Percentiles rank a stretch among this genome's conserved stretches.
phyloP scores from a whole-genome alignment of 108 stramenopile genomes.

The Pseudonitzschia pungens region DNA sequence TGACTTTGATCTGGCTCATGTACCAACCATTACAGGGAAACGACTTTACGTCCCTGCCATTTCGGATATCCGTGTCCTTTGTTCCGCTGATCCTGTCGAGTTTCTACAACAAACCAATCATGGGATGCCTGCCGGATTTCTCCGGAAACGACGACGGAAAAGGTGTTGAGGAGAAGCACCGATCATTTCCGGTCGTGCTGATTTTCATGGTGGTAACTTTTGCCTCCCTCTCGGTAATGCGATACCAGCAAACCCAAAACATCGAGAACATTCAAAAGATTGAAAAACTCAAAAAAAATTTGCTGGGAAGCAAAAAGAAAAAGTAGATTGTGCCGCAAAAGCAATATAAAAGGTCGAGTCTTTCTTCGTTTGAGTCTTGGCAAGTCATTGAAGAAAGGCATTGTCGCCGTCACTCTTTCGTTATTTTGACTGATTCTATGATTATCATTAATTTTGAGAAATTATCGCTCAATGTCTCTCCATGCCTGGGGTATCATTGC shows the following conservation, averaged over 20 bases:
- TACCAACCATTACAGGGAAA: neutral
- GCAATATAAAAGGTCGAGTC: neutral
- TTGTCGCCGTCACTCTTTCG: neutral
- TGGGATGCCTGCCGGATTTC: conserved; percentile 1
- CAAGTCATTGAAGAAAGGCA: neutral
- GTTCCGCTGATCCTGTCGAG: conserved; percentile 28
- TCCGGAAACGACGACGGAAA: neutral
- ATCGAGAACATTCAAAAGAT: conserved; percentile 23
- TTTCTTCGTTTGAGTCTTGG: neutral
- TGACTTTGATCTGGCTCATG: conserved; percentile 16
- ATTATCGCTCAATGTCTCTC: conserved; percentile 11
- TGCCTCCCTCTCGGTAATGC: conserved; percentile 54
- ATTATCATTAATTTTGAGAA: neutral
- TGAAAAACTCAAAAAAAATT: conserved; percentile 25
- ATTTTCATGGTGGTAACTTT: conserved; percentile 61
- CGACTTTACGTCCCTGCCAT: conserved; percentile 29
- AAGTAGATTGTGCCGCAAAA: neutral
- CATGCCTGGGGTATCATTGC: conserved; percentile 61
- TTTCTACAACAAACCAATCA: conserved; percentile 3
- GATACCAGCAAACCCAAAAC: conserved; percentile 29
- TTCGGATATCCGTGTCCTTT: conserved; percentile 6
- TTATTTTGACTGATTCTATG: neutral
- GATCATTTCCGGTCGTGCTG: conserved; percentile 57
- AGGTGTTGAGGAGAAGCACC: neutral
- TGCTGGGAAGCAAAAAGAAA: conserved; percentile 24